Evolutionary conservation across 257 asterid genomes (phyloP).

Genomic region (Lithospermum erythrorhizon): DNA sequence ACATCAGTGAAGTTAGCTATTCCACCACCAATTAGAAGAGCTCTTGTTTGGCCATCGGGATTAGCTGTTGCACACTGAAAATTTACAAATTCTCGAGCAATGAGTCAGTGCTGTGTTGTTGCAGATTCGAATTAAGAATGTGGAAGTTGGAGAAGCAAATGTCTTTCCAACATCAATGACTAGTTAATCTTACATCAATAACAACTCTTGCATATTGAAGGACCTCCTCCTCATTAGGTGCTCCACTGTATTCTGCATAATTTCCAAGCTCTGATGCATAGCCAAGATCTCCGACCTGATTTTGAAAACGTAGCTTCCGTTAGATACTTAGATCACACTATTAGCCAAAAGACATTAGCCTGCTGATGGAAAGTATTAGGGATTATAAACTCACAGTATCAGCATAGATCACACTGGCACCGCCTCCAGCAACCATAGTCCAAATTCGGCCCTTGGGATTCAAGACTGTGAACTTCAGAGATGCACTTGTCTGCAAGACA

Average conservation of each 20-base stretch:
- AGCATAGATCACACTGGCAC: conserved; percentile 93
- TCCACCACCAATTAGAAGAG: conserved; percentile 92
- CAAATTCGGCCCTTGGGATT: conserved; percentile 91
- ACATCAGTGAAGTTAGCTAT: conserved; percentile 97
- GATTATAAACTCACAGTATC: conserved; percentile 34
- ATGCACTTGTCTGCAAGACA: conserved; percentile 76
- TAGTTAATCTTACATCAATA: conserved; percentile 52
- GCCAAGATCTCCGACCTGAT: conserved; percentile 71
- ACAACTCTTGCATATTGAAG: conserved; percentile 95
- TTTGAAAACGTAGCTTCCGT: too few species aligned
- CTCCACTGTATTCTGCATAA: conserved; percentile 94
- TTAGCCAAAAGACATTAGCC: too few species aligned
- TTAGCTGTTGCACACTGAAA: conserved; percentile 90
- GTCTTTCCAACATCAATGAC: neutral
- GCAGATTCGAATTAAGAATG: neutral
- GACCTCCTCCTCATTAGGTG: conserved; percentile 95
- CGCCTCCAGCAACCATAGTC: conserved; percentile 99
- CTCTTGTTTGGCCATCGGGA: conserved; percentile 78
- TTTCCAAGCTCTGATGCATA: conserved; percentile 91
- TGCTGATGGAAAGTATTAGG: too few species aligned
- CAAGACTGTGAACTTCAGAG: conserved; percentile 88
- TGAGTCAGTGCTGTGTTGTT: too few species aligned
- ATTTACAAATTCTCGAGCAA: neutral
- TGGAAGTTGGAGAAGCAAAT: neutral
- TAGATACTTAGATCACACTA: too few species aligned